Evolutionary conservation across 2,329 filamentous ascomycete species (phyloP), one percentile per base, ranked within the genome.

Genomic region (Cytospora mali): DNA sequence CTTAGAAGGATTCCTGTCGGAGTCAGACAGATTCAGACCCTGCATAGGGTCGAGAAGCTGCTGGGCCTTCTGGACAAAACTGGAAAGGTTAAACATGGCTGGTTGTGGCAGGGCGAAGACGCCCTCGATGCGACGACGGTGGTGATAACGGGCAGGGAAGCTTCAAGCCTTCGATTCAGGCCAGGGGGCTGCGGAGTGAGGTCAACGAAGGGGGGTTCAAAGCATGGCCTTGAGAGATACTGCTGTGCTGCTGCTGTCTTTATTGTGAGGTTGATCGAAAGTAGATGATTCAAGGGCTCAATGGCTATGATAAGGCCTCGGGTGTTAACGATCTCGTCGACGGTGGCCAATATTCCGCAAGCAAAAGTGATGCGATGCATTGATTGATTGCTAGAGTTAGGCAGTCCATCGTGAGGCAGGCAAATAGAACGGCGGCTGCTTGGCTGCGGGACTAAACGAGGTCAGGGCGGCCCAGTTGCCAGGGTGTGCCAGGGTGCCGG

Each of bases 21-120:
- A 86, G 71, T 88, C 85, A 69, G 88, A 87, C 64, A 91, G 83
- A 68, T 88, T 86, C 67, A 91, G 81, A 72, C 90, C 88, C 75
- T 92, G 88, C 68, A 90, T 90, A 59, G 93, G 91, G 76, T 97
- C 94, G 79, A 97, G 96, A 78, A 97, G 84, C 78, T 93, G 92
- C 82, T 96, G 93, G 69, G 93, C 93, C 84, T 94, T 96, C 78
- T 97, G 93, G 72, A 97, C 93, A 76, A 98, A 88, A 77, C 86
- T 94, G 71, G 90, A 81, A 68, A 87, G 75, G 75, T 82, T 85
- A 77, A 86, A 83, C 84, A 86, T 87, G 76, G 71, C 77, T 74
- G 74, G 66, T 49, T 31, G 64, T 55, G 50, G 42, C n/a, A 51
- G 63, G 63, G 63, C 63, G 61, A 42, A 31, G 31, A 54, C 61